These are phyloP conservation scores for Amanita rubescens DNA, from an alignment of 768 basidiomycete genomes.

Conservation along the genomic window DNA sequence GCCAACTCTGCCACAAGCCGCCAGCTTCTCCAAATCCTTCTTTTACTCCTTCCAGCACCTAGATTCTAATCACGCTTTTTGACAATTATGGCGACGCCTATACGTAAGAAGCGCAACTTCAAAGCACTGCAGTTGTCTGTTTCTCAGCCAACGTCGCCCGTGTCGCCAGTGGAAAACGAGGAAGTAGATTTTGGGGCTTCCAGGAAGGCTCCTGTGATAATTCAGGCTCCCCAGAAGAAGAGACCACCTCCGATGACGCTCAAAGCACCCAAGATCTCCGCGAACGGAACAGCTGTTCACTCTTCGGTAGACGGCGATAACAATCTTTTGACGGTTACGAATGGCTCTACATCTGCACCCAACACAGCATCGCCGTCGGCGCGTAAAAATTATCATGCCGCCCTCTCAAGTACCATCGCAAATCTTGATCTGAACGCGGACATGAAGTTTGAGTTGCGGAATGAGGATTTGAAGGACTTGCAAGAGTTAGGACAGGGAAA, in stretches of 20 bases:
- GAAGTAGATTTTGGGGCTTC: background rate
- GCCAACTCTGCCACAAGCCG: background rate
- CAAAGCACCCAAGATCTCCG: constrained; percentile 59
- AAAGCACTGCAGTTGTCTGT: constrained; percentile 76
- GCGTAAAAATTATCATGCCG: constrained; percentile 65
- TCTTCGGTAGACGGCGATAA: constrained; percentile 36
- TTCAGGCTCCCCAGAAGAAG: constrained; percentile 46
- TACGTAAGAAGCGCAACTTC: constrained; percentile 91
- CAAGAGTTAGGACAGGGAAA: constrained; percentile 93
- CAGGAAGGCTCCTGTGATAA: constrained; percentile 8
- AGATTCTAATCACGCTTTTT: background rate
- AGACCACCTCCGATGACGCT: constrained; percentile 80
- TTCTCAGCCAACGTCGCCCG: constrained; percentile 29
- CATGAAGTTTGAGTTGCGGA: constrained; percentile 75
- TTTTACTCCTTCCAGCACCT: background rate
- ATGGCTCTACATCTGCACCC: constrained; percentile 46
- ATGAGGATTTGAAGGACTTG: constrained; percentile 87
- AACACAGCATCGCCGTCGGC: constrained; percentile 42
- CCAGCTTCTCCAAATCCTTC: background rate
- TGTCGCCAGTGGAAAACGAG: constrained; percentile 17
- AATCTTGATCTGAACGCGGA: constrained; percentile 82
- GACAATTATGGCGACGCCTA: constrained; percentile 41
- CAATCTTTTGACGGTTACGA: constrained; percentile 41
- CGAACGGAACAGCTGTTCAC: constrained; percentile 29
- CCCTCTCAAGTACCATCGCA: constrained; percentile 78